Evolutionary conservation across 768 basidiomycete genomes (phyloP).

Genomic region (Lepiota brunneoincarnata): DNA sequence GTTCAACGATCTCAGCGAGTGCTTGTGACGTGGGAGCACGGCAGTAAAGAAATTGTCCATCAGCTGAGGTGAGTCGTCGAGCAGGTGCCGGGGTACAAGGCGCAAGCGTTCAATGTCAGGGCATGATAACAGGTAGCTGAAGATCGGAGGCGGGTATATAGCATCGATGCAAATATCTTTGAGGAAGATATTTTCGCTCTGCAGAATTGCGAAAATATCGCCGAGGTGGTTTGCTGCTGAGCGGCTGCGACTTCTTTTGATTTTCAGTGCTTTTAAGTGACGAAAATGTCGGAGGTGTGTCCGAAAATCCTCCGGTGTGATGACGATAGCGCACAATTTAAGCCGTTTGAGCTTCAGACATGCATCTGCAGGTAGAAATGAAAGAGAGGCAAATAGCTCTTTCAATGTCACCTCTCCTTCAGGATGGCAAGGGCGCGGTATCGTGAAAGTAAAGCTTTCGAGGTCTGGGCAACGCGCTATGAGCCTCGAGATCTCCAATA

Average conservation of each 20-base stretch:
- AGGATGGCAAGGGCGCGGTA: neutral
- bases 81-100: neutral
- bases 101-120: no score
- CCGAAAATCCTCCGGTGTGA: neutral
- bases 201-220: neutral
- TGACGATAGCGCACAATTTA: neutral
- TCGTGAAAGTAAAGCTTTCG: neutral
- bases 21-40: neutral
- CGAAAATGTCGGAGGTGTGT: neutral
- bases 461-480: neutral
- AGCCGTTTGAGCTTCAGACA: neutral
- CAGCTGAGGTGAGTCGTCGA: neutral
- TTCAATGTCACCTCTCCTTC: neutral
- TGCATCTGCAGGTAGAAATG: neutral
- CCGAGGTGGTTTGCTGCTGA: neutral
- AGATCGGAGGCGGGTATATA: neutral
- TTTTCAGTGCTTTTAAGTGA: neutral
- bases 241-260: neutral
- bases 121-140: neutral
- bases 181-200: neutral
- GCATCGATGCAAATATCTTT: neutral
- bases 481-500: neutral
- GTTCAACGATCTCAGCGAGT: neutral
- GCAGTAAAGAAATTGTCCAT: neutral
- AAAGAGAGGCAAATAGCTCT: neutral